Conservation (phyloP, 768 basidiomycete species). For the Boletus vermiculosoides region DNA sequence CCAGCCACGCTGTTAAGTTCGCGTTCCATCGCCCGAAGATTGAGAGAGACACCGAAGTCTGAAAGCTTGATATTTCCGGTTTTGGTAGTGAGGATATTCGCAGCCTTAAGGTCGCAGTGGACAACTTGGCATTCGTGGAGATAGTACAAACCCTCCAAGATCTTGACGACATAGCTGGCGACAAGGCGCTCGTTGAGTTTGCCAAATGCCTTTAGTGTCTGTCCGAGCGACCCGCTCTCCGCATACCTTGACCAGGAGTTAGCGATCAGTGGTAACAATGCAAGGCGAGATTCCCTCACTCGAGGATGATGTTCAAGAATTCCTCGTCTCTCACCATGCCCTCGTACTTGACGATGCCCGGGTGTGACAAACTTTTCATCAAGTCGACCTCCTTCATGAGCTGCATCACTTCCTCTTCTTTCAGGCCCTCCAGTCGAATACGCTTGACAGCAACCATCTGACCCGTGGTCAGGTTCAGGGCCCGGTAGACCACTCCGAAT, state of each 20-base stretch:
- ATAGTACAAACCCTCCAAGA: slow-evolving; percentile 92
- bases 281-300: slow-evolving; percentile 51
- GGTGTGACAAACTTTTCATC: slow-evolving; percentile 87
- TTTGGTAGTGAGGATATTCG: slow-evolving; percentile 98
- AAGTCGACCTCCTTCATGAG: slow-evolving; percentile 95
- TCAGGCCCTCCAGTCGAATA: slow-evolving; percentile 84
- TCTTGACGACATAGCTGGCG: slow-evolving; percentile 92
- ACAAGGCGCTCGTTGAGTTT: slow-evolving; percentile 91
- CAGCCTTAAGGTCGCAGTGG: slow-evolving; percentile 97
- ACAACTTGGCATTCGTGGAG: slow-evolving; percentile 88
- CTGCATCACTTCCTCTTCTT: slow-evolving; percentile 86
- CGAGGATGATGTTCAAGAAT: slow-evolving; percentile 88
- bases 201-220: slow-evolving; percentile 91
- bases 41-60: slow-evolving; percentile 97
- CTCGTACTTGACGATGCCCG: slow-evolving; percentile 96
- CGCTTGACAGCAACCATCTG: slow-evolving; percentile 99
- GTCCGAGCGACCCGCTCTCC: slow-evolving; percentile 93
- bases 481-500: slow-evolving; percentile 94
- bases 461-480: slow-evolving; percentile 89
- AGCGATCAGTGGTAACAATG: slow-evolving; percentile 8
- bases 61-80: slow-evolving; percentile 96
- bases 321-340: slow-evolving; percentile 90
- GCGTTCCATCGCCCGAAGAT: slow-evolving; percentile 84
- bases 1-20: slow-evolving; percentile 87
- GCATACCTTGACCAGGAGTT: slow-evolving; percentile 63